Base-by-base conservation (phyloP, 2,329 filamentous ascomycete species). In the Nigrograna mackinnonii region DNA sequence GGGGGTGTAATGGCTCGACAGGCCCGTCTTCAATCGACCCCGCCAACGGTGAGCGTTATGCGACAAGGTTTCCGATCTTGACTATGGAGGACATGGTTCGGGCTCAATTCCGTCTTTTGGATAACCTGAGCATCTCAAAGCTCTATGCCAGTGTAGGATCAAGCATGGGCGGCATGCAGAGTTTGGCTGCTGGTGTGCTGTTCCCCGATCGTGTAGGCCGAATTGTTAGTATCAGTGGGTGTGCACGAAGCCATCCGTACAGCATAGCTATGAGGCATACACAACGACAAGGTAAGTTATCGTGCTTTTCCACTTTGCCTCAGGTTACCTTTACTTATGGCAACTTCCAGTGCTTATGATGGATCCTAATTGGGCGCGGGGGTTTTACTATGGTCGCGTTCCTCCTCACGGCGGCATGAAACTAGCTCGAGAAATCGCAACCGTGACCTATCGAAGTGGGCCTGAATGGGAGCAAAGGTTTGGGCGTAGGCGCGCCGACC, bases 81-180 rank as follows among this genome's bases (percentile, higher is more conserved):
- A 99, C 94, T 1, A 85, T 99, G 75, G 85, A 95, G 57, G 94
- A 99, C 68, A 99, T 99, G 94, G 94, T 97, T 21, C 84, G 91
- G 41, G 92, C 91, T 4, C 94, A 99, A 67, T 96, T 97, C 73
- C 79, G 88, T 32, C 79, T 99, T 21, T 78, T 99, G 11, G 91
- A 97, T 66, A 70, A 75, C 4, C 75, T 99, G 20, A 85, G 85
- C 5, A 86, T 99, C 34, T 64, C 81, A 18, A 88, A 83, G 60
- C 78, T 99, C 7, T 89, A 95, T 67, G 94, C 94, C 14, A 95
- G 89, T 45, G 92, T 99, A 16, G 94, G 94, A 12, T 90, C 89
- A 5, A 96, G 90, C 68, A 99, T 99, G 94, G 94, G 94, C 39
- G 94, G 94, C 41, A 99, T 99, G 94, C 92, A 96, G 66, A 94